Percentiles rank a stretch among this genome's conserved stretches.
phyloP scores from a whole-genome alignment of 306 rosid species.

The Prunus mongolica region DNA sequence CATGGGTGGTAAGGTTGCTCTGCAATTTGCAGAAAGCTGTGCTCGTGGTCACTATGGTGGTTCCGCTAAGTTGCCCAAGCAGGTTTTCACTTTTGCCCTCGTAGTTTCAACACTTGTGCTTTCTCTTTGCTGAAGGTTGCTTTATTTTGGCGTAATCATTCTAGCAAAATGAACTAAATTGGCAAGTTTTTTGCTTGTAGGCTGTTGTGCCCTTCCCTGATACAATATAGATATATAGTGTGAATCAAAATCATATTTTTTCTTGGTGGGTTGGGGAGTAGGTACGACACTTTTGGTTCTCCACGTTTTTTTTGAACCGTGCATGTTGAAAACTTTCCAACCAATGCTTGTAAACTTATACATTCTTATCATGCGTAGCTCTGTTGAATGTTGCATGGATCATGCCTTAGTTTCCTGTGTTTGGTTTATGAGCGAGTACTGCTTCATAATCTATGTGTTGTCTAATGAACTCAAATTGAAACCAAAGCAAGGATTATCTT shows the following conservation, averaged over 20 bases:
- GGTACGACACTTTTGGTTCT: neutral
- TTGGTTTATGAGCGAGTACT: neutral
- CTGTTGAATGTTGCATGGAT: neutral
- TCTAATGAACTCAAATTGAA: neutral
- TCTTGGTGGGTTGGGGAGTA: neutral
- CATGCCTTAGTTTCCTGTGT: neutral
- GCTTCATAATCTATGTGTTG: neutral
- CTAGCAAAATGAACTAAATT: neutral
- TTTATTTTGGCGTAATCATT: neutral
- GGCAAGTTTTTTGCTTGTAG: neutral
- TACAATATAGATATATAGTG: neutral
- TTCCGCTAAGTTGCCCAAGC: constrained; percentile 58
- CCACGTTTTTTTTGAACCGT: neutral
- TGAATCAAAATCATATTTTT: neutral
- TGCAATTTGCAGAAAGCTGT: constrained; percentile 65
- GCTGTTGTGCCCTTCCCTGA: neutral
- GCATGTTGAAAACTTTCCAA: neutral
- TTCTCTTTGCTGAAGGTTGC: neutral
- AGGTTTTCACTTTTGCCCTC: constrained; percentile 43
- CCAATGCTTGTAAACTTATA: neutral
- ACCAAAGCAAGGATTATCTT: neutral
- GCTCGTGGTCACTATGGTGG: constrained; percentile 64
- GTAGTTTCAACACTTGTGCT: neutral
- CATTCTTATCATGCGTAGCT: neutral
- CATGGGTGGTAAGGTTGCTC: constrained; percentile 88